Evolutionary conservation across 2,329 filamentous ascomycete species (phyloP), one percentile per base, ranked within the genome.

Genomic region (Penicillium occitanis): DNA sequence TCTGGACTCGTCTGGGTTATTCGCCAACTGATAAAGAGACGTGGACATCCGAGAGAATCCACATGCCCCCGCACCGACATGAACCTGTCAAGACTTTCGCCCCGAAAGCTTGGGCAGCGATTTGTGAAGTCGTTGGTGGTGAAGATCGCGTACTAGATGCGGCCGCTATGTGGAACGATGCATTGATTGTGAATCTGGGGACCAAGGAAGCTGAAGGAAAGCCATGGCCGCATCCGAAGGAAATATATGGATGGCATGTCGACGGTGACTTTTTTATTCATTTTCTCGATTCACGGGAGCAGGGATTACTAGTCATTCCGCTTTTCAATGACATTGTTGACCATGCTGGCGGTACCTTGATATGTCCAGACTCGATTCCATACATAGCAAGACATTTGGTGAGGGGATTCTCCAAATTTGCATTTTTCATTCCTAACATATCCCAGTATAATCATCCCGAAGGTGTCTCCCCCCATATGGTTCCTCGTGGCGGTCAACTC

Each of bases 261-360:
- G 88, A 91, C 75, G 88, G 89, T 8, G 88, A 91, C 70, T 91
- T 90, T 75, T 91, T 91, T 73, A 82, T 89, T 5, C 89, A 91
- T 78, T 91, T 88, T 70, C 84, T 91, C 42, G 89, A 91, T 73
- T 88, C 85, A 22, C 86, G 86, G 0, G 89, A 91, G 77, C 89
- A 91, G 74, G 89, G 82, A 0, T 77, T 91, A 14, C 80, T 91
- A 0, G 87, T 91, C 13, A 90, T 90, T 48, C 88, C 89, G 1
- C 75, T 91, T 5, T 91, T 88, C 78, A 87, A 83, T 0, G 88
- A 91, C 72, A 86, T 91, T 61, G 77, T 79, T 8, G 76, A 84
- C 0, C 81, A 83, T 40, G 88, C 86, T 5, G 89, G 89, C 30
- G 89, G 86, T 3, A 91, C 89, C 0, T 81, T 87, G 72, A 83